A percentile compares a stretch with the other conserved stretches of the same genome.
Evolutionary conservation across 202 grass and related monocot species (phyloP).

Genomic region (Zizania palustris): DNA sequence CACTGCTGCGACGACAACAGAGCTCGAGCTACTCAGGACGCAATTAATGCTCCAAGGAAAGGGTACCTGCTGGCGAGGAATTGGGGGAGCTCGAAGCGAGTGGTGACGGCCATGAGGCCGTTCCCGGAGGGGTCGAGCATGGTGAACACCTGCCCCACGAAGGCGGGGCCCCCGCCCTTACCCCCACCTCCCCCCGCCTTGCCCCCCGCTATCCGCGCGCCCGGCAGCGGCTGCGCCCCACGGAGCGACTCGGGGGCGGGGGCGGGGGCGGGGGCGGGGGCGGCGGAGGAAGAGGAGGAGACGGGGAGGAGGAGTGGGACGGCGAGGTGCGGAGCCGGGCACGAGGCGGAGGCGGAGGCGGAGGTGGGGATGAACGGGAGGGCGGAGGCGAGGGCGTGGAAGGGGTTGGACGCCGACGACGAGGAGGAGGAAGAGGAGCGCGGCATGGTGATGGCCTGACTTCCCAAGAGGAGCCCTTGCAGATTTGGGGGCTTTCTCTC

Average conservation of each 20-base stretch:
- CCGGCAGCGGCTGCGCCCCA: slow-evolving; percentile 7
- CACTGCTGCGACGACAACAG: not conserved
- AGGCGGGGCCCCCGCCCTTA: slow-evolving; percentile 55
- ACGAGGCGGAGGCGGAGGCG: slow-evolving; percentile 4
- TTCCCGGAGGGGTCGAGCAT: slow-evolving; percentile 98
- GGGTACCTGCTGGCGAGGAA: slow-evolving; percentile 75
- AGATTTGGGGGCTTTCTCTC: no score
- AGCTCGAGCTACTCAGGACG: slow-evolving; percentile 4
- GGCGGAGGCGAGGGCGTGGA: slow-evolving; percentile 38
- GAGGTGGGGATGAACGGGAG: slow-evolving; percentile 28
- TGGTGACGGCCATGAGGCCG: slow-evolving; percentile 85
- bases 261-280: not conserved
- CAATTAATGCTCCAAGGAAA: not conserved
- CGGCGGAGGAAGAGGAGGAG: slow-evolving; percentile 15
- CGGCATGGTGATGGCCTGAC: slow-evolving; percentile 12
- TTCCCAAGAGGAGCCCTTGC: no score
- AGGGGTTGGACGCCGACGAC: slow-evolving; percentile 32
- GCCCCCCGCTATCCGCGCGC: not conserved
- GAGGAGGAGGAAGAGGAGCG: slow-evolving; percentile 18
- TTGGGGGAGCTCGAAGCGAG: slow-evolving; percentile 69
- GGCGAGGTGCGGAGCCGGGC: slow-evolving; percentile 24
- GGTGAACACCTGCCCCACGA: slow-evolving; percentile 93
- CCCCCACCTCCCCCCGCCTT: slow-evolving; percentile 34
- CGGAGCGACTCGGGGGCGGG: slow-evolving; percentile 12
- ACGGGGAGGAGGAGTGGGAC: slow-evolving; percentile 42